phyloP scores from a whole-genome alignment of 306 rosid species.

The Comarum palustre region DNA sequence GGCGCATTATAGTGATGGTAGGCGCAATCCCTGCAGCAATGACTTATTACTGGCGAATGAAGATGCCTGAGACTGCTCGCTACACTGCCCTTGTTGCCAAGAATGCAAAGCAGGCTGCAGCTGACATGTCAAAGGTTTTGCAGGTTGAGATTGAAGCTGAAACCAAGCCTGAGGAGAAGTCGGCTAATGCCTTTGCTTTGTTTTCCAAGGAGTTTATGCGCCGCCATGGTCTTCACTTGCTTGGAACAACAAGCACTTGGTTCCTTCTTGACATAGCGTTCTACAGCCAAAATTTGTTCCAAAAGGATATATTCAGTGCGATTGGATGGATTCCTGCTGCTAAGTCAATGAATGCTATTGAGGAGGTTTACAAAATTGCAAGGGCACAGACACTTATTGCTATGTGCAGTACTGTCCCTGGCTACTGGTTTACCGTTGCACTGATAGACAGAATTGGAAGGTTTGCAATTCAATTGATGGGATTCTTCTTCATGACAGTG shows the following conservation, averaged over 20 bases:
- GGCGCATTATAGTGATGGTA: slow-evolving; percentile 62
- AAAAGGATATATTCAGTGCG: slow-evolving; percentile 67
- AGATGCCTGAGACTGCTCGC: slow-evolving; percentile 84
- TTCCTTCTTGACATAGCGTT: slow-evolving; percentile 71
- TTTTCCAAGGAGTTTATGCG: slow-evolving; percentile 49
- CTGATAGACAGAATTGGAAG: slow-evolving; percentile 67
- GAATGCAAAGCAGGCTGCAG: slow-evolving; percentile 50
- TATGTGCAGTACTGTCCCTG: slow-evolving; percentile 72
- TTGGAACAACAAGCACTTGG: slow-evolving; percentile 70
- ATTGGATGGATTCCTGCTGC: slow-evolving; percentile 76
- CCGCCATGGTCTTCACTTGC: slow-evolving; percentile 65
- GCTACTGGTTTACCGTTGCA: slow-evolving; percentile 73
- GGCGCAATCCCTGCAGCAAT: slow-evolving; percentile 70
- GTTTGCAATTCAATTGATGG: slow-evolving; percentile 64
- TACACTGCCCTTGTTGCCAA: slow-evolving; percentile 72
- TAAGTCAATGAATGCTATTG: slow-evolving; percentile 57
- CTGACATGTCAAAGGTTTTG: slow-evolving; percentile 68
- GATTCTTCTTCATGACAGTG: slow-evolving; percentile 79
- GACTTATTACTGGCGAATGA: slow-evolving; percentile 60
- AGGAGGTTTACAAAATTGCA: slow-evolving; percentile 56
- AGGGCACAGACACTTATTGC: slow-evolving; percentile 79
- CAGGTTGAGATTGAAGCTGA: slow-evolving; percentile 52
- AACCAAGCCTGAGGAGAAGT: slow-evolving; percentile 14
- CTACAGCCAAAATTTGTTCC: slow-evolving; percentile 71
- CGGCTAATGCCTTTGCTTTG: slow-evolving; percentile 33